Conservation (phyloP, 139 green algal genomes). For the Zygnema circumcarinatum region DNA sequence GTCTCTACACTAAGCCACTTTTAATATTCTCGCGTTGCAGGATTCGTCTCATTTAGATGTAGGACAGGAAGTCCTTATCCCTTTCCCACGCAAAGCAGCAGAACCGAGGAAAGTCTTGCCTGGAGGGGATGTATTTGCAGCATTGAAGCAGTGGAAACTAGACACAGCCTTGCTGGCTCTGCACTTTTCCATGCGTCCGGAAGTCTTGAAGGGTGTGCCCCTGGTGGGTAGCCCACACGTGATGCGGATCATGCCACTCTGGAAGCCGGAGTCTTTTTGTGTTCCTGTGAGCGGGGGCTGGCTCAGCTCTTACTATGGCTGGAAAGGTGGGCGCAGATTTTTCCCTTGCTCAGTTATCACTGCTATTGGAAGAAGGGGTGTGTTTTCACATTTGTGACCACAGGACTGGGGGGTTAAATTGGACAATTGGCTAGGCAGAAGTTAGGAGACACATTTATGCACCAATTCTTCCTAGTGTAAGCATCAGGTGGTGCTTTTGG, state of each 20-base stretch:
- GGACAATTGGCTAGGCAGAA: no score
- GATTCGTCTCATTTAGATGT: conserved; percentile 28
- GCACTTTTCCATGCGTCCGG: neutral
- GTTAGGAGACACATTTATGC: no score
- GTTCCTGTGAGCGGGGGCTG: conserved; percentile 38
- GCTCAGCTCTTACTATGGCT: conserved; percentile 49
- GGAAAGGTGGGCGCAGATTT: conserved; percentile 29
- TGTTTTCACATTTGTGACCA: no score
- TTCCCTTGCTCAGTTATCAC: neutral
- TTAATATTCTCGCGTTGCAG: no score
- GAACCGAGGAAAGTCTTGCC: neutral
- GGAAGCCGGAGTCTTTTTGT: conserved; percentile 23
- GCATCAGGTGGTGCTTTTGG: no score
- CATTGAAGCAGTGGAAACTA: neutral
- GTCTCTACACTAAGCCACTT: no score
- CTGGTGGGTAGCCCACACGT: neutral
- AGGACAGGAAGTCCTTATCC: conserved; percentile 35
- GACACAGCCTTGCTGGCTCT: neutral
- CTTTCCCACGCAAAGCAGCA: neutral
- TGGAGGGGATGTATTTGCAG: neutral
- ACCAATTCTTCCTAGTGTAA: no score
- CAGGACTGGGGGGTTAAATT: no score
- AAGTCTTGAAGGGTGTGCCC: conserved; percentile 11
- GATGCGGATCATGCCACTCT: neutral
- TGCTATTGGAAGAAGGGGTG: neutral